These are phyloP conservation scores for Ganoderma meredithae DNA, from an alignment of 1,284 basidiomycete genomes.

Conservation along the genomic window DNA sequence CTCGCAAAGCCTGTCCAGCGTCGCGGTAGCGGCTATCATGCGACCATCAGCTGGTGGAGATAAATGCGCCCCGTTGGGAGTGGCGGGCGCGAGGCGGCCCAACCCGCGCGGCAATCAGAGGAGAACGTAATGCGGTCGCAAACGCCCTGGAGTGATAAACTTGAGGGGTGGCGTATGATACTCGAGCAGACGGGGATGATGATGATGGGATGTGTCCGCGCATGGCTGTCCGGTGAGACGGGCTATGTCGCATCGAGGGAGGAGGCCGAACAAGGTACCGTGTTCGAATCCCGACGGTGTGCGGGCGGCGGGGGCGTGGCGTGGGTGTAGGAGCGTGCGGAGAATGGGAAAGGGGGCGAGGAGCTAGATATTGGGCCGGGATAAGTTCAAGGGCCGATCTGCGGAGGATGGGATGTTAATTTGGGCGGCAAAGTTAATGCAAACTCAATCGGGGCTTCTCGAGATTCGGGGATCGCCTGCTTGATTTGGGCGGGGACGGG, in stretches of 20 bases:
- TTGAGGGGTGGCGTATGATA: slow-evolving; percentile 30
- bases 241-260: neutral
- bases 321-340: neutral
- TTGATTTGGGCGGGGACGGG: slow-evolving; percentile 28
- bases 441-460: slow-evolving; percentile 45
- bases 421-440: slow-evolving; percentile 38
- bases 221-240: slow-evolving; percentile 4
- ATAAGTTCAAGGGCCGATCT: slow-evolving; percentile 36
- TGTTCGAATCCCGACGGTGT: neutral
- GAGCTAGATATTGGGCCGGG: neutral
- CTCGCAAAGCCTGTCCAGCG: neutral
- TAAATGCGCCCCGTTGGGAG: slow-evolving; percentile 29
- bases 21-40: slow-evolving; percentile 29
- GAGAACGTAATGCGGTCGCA: slow-evolving; percentile 13
- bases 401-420: slow-evolving; percentile 31
- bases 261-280: neutral
- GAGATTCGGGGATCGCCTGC: slow-evolving; percentile 46
- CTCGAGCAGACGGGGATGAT: slow-evolving; percentile 15
- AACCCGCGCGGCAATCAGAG: slow-evolving; percentile 30
- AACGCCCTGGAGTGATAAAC: slow-evolving; percentile 30
- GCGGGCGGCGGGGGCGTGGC: neutral
- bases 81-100: slow-evolving; percentile 26
- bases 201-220: slow-evolving; percentile 17
- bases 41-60: slow-evolving; percentile 29
- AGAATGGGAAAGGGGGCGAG: slow-evolving; percentile 6